Conservation (phyloP, 164 flowering plant species). For the Chimonanthus praecox region DNA sequence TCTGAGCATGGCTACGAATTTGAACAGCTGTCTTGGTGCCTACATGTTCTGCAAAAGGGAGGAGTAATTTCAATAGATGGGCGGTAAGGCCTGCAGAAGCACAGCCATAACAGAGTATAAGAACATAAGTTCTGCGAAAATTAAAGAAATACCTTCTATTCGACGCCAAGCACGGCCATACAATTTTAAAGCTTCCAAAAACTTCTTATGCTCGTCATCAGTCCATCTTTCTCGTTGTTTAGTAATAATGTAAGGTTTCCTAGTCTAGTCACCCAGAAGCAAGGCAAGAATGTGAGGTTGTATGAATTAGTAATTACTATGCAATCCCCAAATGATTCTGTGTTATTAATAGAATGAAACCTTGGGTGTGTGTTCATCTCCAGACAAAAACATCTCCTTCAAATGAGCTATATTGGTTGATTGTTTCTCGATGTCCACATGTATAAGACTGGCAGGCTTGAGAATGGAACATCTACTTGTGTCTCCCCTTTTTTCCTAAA, state of each 20-base stretch:
- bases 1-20: constrained; percentile 93
- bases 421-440: constrained; percentile 14
- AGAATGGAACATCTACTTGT: constrained; percentile 3
- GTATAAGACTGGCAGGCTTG: constrained; percentile 5
- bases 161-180: neutral
- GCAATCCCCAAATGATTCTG: neutral
- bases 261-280: neutral
- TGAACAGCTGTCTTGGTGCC: constrained; percentile 90
- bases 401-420: constrained; percentile 10
- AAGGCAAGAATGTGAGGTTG: neutral
- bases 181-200: neutral
- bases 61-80: constrained; percentile 5
- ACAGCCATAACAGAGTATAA: neutral
- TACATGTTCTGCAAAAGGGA: constrained; percentile 53
- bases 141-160: neutral
- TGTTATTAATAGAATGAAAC: constrained; percentile 12
- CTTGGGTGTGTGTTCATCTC: constrained; percentile 42
- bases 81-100: neutral
- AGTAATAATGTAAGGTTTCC: neutral
- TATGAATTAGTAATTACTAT: neutral
- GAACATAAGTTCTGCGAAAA: neutral
- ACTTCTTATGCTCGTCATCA: neutral
- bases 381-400: constrained; percentile 21
- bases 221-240: neutral
- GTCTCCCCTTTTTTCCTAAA: constrained; percentile 19